Evolutionary conservation across 2,329 filamentous ascomycete genomes (phyloP), one percentile per base, ranked within the genome.

Genomic region (Botrytis byssoidea): DNA sequence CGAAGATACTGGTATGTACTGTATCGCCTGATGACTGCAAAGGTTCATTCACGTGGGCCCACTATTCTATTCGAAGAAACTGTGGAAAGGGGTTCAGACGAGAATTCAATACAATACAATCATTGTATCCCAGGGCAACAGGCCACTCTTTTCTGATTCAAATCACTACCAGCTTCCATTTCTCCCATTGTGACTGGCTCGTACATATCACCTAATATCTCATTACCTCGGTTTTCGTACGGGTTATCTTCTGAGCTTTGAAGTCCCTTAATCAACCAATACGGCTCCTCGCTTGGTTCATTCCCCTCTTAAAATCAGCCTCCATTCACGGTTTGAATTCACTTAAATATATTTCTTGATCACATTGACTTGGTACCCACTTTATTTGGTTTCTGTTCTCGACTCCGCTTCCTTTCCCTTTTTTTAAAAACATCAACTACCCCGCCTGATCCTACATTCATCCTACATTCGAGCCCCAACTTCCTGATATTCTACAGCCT

Each of bases 21-120:
- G 35, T 32, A 57, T 57, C 66, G 16, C 55, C 66, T 40, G 48
- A 57, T 68, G n/a, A 37, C 32, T 42, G 5, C 5, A 40, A 42
- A 42, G 20, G n/a, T 22, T 44, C 66, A 44, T n/a, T 57, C 18
- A 32, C 9, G 37, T 69, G 37, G 51, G 18, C 18, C 35, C 48
- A 57, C 66, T 69, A 22, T 65, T 59, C 4, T 57, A 18, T 68
- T 37, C 25, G 42, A n/a, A 57, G 48, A 42, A 22, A 69, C 32
- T 42, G 35, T 20, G n/a, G 18, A 69, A 69, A 57, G 66, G 66
- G 66, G 66, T 69, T 69, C 48, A 57, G 66, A 57, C 48, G 66
- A 69, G 48, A 57, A 42, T 42, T 57, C 66, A 69, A 25, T 25
- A 29, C 48, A 37, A 9, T 42, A 22, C 35, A n/a, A 8, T 42